These are phyloP conservation scores for Cucurbita moschata DNA, from an alignment of 306 rosid species.

Conservation along the genomic window DNA sequence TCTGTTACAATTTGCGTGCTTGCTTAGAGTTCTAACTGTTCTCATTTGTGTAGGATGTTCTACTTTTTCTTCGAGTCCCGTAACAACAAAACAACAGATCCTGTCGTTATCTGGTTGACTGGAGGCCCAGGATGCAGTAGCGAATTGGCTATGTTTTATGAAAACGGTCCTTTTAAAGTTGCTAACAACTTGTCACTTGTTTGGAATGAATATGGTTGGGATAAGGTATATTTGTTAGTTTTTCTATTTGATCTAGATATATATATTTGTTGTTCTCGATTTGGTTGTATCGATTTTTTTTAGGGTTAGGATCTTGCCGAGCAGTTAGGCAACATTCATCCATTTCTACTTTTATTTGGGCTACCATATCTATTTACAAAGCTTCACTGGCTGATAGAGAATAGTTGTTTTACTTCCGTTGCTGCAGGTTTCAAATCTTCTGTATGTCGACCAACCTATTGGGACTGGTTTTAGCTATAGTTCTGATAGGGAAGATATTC, in stretches of 20 bases:
- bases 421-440: constrained; percentile 76
- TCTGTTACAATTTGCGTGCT: neutral
- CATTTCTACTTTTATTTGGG: neutral
- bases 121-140: constrained; percentile 99
- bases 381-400: neutral
- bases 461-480: constrained; percentile 96
- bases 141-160: constrained; percentile 91
- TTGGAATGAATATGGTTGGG: constrained; percentile 95
- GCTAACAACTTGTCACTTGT: constrained; percentile 76
- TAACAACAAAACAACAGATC: constrained; percentile 51
- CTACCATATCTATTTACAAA: neutral
- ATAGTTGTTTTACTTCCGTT: neutral
- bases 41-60: constrained; percentile 53
- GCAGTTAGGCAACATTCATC: neutral
- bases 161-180: constrained; percentile 80
- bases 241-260: neutral
- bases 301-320: neutral
- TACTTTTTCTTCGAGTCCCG: constrained; percentile 88
- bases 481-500: constrained; percentile 59
- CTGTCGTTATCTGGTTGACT: constrained; percentile 92
- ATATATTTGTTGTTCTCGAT: neutral
- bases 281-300: neutral
- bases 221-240: constrained; percentile 44
- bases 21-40: constrained; percentile 7
- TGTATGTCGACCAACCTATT: constrained; percentile 90